Percentiles rank a stretch among this genome's conserved stretches.
These are phyloP conservation scores for Pythium aristosporum DNA, from an alignment of 352 stramenopile species.

Conservation along the genomic window DNA sequence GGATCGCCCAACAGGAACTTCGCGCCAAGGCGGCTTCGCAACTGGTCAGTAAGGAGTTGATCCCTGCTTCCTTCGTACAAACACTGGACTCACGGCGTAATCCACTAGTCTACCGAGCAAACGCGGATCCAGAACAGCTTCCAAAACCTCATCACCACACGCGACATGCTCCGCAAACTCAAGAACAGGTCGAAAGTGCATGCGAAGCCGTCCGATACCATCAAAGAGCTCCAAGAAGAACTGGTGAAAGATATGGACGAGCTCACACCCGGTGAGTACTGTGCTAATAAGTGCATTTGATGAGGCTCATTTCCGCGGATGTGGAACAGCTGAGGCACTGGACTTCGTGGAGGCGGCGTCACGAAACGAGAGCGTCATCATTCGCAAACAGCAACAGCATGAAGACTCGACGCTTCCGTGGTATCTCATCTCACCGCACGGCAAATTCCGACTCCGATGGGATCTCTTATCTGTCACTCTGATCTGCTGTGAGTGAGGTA, in stretches of 20 bases:
- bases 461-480: conserved; percentile 67
- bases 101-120: conserved; percentile 31
- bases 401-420: conserved; percentile 79
- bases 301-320: neutral
- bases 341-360: conserved; percentile 76
- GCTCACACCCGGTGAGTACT: conserved; percentile 56
- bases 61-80: neutral
- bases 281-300: neutral
- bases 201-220: conserved; percentile 32
- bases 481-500: conserved; percentile 60
- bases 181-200: conserved; percentile 57
- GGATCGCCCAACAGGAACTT: conserved; percentile 75
- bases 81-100: neutral
- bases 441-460: conserved; percentile 78
- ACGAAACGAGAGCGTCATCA: conserved; percentile 85
- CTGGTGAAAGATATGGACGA: conserved; percentile 66
- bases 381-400: conserved; percentile 81
- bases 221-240: conserved; percentile 28
- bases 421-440: conserved; percentile 72
- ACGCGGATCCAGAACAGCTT: conserved; percentile 42
- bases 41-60: conserved; percentile 29
- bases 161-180: conserved; percentile 55
- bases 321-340: conserved; percentile 52
- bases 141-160: conserved; percentile 55
- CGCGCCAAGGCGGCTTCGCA: conserved; percentile 66